Evolutionary conservation across 2,329 filamentous ascomycete genomes (phyloP).

Genomic region (Tolypocladium pustulatum): DNA sequence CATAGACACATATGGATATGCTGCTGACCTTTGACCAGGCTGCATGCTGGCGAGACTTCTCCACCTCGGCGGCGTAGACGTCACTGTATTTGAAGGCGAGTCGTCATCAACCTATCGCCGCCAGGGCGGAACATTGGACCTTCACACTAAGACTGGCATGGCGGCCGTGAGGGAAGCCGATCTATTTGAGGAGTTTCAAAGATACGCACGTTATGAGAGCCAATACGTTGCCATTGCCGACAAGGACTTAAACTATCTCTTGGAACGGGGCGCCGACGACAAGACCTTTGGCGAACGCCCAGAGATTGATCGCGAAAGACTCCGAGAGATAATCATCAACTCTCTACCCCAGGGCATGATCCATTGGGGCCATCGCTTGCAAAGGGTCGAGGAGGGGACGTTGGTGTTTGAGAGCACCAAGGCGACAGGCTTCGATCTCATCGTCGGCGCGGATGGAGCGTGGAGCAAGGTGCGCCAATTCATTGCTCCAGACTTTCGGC

Average conservation of each 20-base stretch:
- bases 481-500: slow-evolving; percentile 25
- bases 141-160: slow-evolving; percentile 41
- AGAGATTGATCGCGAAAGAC: slow-evolving; percentile 40
- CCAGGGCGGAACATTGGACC: slow-evolving; percentile 43
- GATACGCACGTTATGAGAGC: slow-evolving; percentile 39
- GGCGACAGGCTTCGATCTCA: slow-evolving; percentile 25
- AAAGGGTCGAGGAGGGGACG: slow-evolving; percentile 21
- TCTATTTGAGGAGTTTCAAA: slow-evolving; percentile 38
- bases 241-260: slow-evolving; percentile 23
- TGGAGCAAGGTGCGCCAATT: slow-evolving; percentile 24
- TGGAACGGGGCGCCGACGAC: slow-evolving; percentile 18
- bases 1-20: too few species aligned
- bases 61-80: slow-evolving; percentile 30
- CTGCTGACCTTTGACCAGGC: slow-evolving; percentile 5
- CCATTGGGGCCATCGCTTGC: slow-evolving; percentile 34
- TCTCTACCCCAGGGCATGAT: slow-evolving; percentile 34
- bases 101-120: slow-evolving; percentile 29
- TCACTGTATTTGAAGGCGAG: slow-evolving; percentile 41
- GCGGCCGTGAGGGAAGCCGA: slow-evolving; percentile 38
- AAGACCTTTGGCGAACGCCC: slow-evolving; percentile 23
- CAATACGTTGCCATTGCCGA: slow-evolving; percentile 38
- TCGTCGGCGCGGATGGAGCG: slow-evolving; percentile 25
- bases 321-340: slow-evolving; percentile 32
- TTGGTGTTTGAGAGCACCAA: slow-evolving; percentile 27
- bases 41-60: slow-evolving; percentile 36